Percentiles rank a stretch among this genome's conserved stretches.
These are phyloP conservation scores for Chrysanthemum lavandulifolium DNA, from an alignment of 129 eudicot genomes.

Conservation along the genomic window DNA sequence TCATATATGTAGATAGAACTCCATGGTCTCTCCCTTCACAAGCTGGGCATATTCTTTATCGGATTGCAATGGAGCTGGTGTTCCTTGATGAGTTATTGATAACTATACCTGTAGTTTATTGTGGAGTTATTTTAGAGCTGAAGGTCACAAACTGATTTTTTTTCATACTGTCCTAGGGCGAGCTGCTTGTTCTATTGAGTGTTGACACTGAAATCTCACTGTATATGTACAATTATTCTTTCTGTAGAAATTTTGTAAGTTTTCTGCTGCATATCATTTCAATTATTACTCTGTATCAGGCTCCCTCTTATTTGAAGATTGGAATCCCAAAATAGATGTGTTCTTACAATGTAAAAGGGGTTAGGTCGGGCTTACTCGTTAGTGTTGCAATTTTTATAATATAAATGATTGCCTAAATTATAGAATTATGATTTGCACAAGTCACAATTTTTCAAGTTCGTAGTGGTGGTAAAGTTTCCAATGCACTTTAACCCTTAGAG, in stretches of 20 bases:
- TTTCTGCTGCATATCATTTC: not conserved
- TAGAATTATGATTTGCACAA: no score
- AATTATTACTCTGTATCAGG: not conserved
- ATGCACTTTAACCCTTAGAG: no score
- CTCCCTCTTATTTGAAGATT: not conserved
- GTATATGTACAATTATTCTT: conserved; percentile 3
- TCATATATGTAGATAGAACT: not conserved
- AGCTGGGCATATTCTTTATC: conserved; percentile 17
- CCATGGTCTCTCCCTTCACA: conserved; percentile 5
- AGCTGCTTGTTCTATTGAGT: not conserved
- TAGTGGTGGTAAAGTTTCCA: no score
- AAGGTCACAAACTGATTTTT: not conserved
- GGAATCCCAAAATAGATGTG: no score
- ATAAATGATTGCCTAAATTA: no score
- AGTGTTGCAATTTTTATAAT: no score
- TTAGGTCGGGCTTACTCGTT: no score
- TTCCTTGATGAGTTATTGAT: not conserved
- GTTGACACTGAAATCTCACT: not conserved
- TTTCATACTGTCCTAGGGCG: not conserved
- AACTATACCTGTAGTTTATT: not conserved
- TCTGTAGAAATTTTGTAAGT: conserved; percentile 27
- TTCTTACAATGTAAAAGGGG: no score
- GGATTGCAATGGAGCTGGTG: conserved; percentile 15
- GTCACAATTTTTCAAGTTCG: no score
- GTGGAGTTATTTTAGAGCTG: not conserved